Conservation (phyloP, 1,284 basidiomycete genomes). For the Cutaneotrichosporon sp. region DNA sequence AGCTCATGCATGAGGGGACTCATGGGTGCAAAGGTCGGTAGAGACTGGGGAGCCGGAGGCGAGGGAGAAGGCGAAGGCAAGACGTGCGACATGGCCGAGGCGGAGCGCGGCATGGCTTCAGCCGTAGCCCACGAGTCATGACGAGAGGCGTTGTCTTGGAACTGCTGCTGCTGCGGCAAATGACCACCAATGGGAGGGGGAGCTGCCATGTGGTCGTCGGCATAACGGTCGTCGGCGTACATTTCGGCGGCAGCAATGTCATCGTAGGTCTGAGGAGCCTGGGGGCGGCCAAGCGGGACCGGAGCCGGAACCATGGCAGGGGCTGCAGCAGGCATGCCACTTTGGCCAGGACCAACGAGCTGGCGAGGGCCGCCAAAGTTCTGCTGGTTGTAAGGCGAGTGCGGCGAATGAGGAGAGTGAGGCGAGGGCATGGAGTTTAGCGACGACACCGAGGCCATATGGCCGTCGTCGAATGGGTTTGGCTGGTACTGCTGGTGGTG, state of each 20-base stretch:
- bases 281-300: conserved; percentile 38
- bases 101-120: not conserved
- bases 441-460: no score
- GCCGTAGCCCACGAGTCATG: not conserved
- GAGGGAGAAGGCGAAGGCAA: conserved; percentile 11
- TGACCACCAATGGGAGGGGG: not conserved
- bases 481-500: conserved; percentile 2
- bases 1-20: conserved; percentile 27
- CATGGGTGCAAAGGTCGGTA: conserved; percentile 35
- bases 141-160: no score
- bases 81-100: not conserved
- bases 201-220: conserved; percentile 14
- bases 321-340: conserved; percentile 3
- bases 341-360: conserved; percentile 31
- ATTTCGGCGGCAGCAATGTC: conserved; percentile 35
- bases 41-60: not conserved
- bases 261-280: conserved; percentile 27
- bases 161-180: no score
- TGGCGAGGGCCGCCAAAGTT: conserved; percentile 24
- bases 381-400: conserved; percentile 9
- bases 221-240: conserved; percentile 23
- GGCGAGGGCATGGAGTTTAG: not conserved
- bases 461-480: conserved; percentile 14
- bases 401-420: not conserved
- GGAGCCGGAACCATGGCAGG: conserved; percentile 22